A percentile compares a stretch with the other conserved stretches of the same genome.
Conservation (phyloP, 2,329 filamentous ascomycete species). For the Dothideomycetes sp. region DNA sequence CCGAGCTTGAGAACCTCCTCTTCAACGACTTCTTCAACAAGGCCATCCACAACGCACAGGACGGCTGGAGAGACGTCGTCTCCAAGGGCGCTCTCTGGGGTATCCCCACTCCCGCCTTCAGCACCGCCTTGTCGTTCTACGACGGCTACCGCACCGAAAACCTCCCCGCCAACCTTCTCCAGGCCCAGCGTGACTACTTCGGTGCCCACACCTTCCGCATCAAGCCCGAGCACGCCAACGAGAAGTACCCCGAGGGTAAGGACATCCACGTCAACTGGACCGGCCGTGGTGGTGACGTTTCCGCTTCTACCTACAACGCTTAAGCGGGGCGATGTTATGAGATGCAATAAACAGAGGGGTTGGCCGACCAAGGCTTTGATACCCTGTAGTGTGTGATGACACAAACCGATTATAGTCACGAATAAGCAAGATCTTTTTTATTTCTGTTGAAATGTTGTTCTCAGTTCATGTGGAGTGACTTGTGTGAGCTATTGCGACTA, state of each 20-base stretch:
- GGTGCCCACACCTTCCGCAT: conserved; percentile 53
- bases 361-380: conserved; percentile 4
- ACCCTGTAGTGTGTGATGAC: conserved; percentile 12
- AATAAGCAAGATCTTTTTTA: conserved; percentile 12
- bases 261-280: conserved; percentile 99
- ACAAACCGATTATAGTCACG: conserved; percentile 10
- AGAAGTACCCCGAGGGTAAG: conserved; percentile 68
- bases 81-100: conserved; percentile 87
- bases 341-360: conserved; percentile 4
- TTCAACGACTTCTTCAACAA: conserved; percentile 99
- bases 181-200: conserved; percentile 99
- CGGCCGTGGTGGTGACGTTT: conserved; percentile 92
- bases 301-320: conserved; percentile 94
- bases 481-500: too few species aligned
- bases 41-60: conserved; percentile 92
- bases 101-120: conserved; percentile 94
- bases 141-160: conserved; percentile 97
- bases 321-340: conserved; percentile 42
- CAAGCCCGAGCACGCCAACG: conserved; percentile 43
- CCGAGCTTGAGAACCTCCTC: conserved; percentile 92
- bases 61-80: conserved; percentile 82
- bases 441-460: background rate
- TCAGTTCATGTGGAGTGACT: background rate
- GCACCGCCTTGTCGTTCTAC: conserved; percentile 95
- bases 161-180: conserved; percentile 93